Base-by-base conservation (phyloP, 2,329 filamentous ascomycete species). In the Fusarium globosum region DNA sequence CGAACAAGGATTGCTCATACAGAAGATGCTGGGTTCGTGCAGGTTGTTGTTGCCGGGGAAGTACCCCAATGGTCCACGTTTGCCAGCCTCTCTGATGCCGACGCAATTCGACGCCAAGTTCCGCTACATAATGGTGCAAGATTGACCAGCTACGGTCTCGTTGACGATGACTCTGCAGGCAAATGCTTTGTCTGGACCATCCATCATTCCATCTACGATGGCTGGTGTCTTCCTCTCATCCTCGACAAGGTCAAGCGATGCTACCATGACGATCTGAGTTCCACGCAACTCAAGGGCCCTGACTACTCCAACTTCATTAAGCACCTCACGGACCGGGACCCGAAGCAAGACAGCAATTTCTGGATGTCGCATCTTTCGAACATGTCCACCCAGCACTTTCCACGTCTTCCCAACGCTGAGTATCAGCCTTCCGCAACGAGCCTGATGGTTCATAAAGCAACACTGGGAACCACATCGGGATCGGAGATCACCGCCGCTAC, bases 131-230 rank as follows among this genome's bases (percentile, higher is more conserved):
- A 74, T 13, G 76, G 73, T 13, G 75, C 30, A 1, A 41, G 21
- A 28, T 45, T 77, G 43, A 23, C 46, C 2, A n/a, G 33, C 21
- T 77, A 73, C 41, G 30, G 28, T 0, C 20, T 77, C 1, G 35
- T 70, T 12, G 48, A 61, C 2, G 39, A 67, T 43, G 26, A 1
- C 0, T 30, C 33, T 18, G 10, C 21, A 0, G 33, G 49, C 1
- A 15, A 49, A 9, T 66, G 21, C 8, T 76, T 80, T 12, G 72
- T 78, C 0, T 80, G 77, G 69, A 79, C 77, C 10, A 68, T 76
- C 6, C 79, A 80, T 16, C 79, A 80, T 46, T 65, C 78, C 1
- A 23, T 80, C 1, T 80, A 80, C 8, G 79, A 80, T 20, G 78
- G 78, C 13, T 79, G 77, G 76, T 78, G 69, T 60, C 28, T 77